Conservation (phyloP, 306 rosid genomes). For the Chamaecrista fasciculata region DNA sequence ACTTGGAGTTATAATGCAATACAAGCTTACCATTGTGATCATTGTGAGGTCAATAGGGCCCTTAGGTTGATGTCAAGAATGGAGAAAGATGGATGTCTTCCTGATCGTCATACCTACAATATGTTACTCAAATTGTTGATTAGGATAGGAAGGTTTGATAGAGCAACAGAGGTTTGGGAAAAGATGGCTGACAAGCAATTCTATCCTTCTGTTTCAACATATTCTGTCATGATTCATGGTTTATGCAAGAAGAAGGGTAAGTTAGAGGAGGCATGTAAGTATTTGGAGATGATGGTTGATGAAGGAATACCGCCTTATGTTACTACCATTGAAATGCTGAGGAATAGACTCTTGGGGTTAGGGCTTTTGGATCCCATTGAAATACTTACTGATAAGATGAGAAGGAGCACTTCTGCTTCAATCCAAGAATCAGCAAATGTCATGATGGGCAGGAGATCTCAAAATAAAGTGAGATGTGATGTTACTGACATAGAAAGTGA, state of each 20-base stretch:
- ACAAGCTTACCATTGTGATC: conserved; percentile 85
- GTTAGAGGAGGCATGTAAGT: conserved; percentile 77
- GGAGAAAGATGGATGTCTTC: conserved; percentile 58
- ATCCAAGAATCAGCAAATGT: conserved; percentile 58
- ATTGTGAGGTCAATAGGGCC: conserved; percentile 68
- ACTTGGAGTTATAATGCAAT: conserved; percentile 79
- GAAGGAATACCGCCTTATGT: conserved; percentile 87
- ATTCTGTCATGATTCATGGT: conserved; percentile 81
- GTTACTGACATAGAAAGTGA: conserved; percentile 55
- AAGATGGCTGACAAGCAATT: conserved; percentile 49
- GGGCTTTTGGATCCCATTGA: conserved; percentile 57
- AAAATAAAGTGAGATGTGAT: conserved; percentile 30
- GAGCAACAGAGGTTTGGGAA: conserved; percentile 75
- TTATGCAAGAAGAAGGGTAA: conserved; percentile 73
- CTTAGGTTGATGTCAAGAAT: conserved; percentile 62
- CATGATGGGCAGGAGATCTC: conserved; percentile 48
- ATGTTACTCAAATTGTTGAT: conserved; percentile 78
- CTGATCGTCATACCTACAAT: conserved; percentile 70
- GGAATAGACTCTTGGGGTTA: conserved; percentile 57
- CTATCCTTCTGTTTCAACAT: conserved; percentile 81
- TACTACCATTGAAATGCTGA: conserved; percentile 62
- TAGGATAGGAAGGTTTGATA: conserved; percentile 78
- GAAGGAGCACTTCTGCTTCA: conserved; percentile 60
- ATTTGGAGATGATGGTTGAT: conserved; percentile 83
- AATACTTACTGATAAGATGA: conserved; percentile 71